phyloP scores from a whole-genome alignment of 768 basidiomycete species.

The Fomitopsis serialis region DNA sequence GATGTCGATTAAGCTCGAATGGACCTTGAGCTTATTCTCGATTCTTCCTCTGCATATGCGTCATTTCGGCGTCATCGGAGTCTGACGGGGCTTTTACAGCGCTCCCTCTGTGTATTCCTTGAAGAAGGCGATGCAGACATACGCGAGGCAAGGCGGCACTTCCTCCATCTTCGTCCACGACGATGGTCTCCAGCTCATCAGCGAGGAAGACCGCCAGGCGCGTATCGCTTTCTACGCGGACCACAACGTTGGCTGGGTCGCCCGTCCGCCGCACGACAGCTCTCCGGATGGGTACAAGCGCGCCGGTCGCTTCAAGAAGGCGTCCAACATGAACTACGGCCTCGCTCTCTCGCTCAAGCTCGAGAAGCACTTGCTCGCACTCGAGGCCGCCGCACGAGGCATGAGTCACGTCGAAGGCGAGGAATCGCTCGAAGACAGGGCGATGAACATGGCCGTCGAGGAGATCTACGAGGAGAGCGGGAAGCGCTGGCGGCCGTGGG shows the following conservation, averaged over 20 bases:
- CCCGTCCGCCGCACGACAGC: conserved; percentile 66
- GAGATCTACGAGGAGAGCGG: conserved; percentile 61
- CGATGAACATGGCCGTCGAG: conserved; percentile 69
- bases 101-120: conserved; percentile 69
- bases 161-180: conserved; percentile 79
- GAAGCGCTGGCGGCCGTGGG: conserved; percentile 65
- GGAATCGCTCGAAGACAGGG: conserved; percentile 62
- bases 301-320: conserved; percentile 91
- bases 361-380: conserved; percentile 50
- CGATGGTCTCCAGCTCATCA: conserved; percentile 72
- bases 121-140: conserved; percentile 88
- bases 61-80: background rate
- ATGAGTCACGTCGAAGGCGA: conserved; percentile 37
- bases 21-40: background rate
- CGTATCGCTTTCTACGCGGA: conserved; percentile 73
- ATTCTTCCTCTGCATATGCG: background rate
- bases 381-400: conserved; percentile 28
- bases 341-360: conserved; percentile 60
- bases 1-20: background rate
- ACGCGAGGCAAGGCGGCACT: conserved; percentile 84
- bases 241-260: conserved; percentile 79
- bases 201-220: conserved; percentile 53
- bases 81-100: conserved; percentile 30
- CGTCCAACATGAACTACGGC: conserved; percentile 87
- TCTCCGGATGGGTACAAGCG: conserved; percentile 66